Percentiles rank a stretch among this genome's conserved stretches.
These are phyloP conservation scores for Globomyces pollinis-pini DNA, from an alignment of 192 early-diverging fungal genomes.

Conservation along the genomic window DNA sequence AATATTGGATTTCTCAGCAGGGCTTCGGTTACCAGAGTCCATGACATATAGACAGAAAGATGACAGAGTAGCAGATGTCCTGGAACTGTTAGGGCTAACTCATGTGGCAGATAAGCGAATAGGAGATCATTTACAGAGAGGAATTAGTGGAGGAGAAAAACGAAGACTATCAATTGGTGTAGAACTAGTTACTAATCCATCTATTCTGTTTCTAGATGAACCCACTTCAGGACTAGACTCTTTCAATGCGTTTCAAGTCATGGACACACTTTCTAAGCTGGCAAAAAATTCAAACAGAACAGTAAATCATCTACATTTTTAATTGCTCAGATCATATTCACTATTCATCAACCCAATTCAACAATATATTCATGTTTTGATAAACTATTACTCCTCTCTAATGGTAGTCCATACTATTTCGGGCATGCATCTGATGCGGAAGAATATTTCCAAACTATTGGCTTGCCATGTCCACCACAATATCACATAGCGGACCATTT, in stretches of 20 bases:
- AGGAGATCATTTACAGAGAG: slow-evolving; percentile 21
- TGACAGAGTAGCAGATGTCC: slow-evolving; percentile 56
- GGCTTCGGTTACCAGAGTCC: slow-evolving; percentile 56
- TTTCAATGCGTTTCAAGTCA: slow-evolving; percentile 54
- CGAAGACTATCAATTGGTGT: slow-evolving; percentile 50
- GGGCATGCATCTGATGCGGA: slow-evolving; percentile 41
- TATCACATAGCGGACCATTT: slow-evolving; percentile 71
- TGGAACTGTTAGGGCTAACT: slow-evolving; percentile 57
- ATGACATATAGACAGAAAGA: slow-evolving; percentile 41
- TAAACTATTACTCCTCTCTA: slow-evolving; percentile 65
- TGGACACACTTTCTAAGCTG: slow-evolving; percentile 54
- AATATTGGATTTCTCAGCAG: slow-evolving; percentile 67
- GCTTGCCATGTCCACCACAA: slow-evolving; percentile 56
- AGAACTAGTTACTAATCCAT: slow-evolving; percentile 46
- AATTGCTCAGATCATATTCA: slow-evolving; percentile 72
- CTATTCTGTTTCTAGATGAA: slow-evolving; percentile 46
- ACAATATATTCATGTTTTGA: slow-evolving; percentile 81
- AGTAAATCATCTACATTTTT: too few species aligned
- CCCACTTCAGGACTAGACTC: slow-evolving; percentile 47
- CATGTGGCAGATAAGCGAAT: slow-evolving; percentile 49
- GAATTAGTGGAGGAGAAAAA: slow-evolving; percentile 48
- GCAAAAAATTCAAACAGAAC: slow-evolving; percentile 54
- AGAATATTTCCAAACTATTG: slow-evolving; percentile 40
- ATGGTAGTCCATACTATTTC: slow-evolving; percentile 56
- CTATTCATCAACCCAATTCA: slow-evolving; percentile 84